Evolutionary conservation across 495 filamentous ascomycete species (phyloP), one percentile per base, ranked within the genome.

Genomic region (Penicillium diatomitis): DNA sequence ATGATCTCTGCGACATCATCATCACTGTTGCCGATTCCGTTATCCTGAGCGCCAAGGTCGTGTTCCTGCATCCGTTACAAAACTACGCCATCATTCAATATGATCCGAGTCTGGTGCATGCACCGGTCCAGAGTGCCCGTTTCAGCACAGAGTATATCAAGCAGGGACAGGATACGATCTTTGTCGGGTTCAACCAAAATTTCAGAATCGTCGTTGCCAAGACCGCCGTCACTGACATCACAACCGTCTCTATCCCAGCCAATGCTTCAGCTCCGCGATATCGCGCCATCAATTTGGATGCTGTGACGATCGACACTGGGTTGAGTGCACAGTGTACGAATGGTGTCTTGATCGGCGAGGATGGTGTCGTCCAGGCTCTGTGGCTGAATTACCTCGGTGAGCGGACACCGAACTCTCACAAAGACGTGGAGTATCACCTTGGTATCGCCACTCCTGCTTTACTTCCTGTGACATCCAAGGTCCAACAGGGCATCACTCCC

Each of bases 361-460:
- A 96, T 55, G 92, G 92, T 28, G 88, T 85, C 0, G 89, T 97
- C 9, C 87, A 95, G 62, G 90, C 92, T 0, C 68, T 99, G 34
- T 99, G 94, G 94, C 73, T 99, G 51, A 96, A 88, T 30, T 97
- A 96, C 61, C 81, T 97, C 0, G 92, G 92, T 29, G 92, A 99
- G 64, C 84, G 92, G 30, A 82, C 79, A 6, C 72, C 81, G 10
- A 80, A 79, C 54, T 84, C 79, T 39, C 81, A 85, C 54, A 89
- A 95, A 51, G 92, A 97, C 56, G 86, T 95, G 32, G 92, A 99
- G 60, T 99, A 99, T 59, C 91, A 99, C 60, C 83, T 99, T 10
- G 92, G 94, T 29, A 78, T 97, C 10, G 83, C 88, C 20, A 95
- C 91, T 0, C 90, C 90, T 0, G 88, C 87, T 2, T 65, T 99